These are phyloP conservation scores for Tolypocladium tropicale DNA, from an alignment of 2,329 filamentous ascomycete genomes.

Conservation along the genomic window DNA sequence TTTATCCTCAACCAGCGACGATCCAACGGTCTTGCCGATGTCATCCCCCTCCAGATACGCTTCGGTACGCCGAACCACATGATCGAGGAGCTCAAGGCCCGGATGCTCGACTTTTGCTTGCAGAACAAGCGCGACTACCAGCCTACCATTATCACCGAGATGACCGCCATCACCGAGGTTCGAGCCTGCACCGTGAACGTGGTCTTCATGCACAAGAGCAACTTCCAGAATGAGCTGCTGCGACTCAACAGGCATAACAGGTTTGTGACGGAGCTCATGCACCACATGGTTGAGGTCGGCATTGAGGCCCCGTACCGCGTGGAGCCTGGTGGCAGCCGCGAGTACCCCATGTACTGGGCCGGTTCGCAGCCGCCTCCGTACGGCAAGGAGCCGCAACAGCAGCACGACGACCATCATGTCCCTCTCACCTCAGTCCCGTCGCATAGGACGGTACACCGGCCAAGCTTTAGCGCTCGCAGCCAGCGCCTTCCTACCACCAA, in stretches of 20 bases:
- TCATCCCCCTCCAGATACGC: slow-evolving; percentile 72
- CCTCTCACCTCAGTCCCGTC: slow-evolving; percentile 5
- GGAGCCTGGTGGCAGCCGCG: slow-evolving; percentile 58
- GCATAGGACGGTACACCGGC: slow-evolving; percentile 5
- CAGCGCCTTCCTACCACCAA: slow-evolving; percentile 13
- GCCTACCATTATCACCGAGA: slow-evolving; percentile 74
- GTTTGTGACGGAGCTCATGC: slow-evolving; percentile 86
- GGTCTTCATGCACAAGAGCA: slow-evolving; percentile 95
- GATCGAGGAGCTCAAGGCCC: slow-evolving; percentile 70
- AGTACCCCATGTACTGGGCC: slow-evolving; percentile 52
- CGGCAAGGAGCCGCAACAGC: slow-evolving; percentile 15
- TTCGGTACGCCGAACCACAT: slow-evolving; percentile 78
- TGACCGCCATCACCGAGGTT: slow-evolving; percentile 69
- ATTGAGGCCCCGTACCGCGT: slow-evolving; percentile 63
- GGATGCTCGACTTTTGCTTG: slow-evolving; percentile 73
- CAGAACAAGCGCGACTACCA: slow-evolving; percentile 86
- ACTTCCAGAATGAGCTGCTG: slow-evolving; percentile 89
- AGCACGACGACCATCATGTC: slow-evolving; percentile 7
- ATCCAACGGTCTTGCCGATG: slow-evolving; percentile 79
- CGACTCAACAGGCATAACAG: slow-evolving; percentile 87
- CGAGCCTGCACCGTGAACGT: slow-evolving; percentile 83
- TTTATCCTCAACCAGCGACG: slow-evolving; percentile 94
- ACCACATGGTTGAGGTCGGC: slow-evolving; percentile 70
- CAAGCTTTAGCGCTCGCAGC: slow-evolving; percentile 6
- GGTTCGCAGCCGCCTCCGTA: slow-evolving; percentile 23